Percentiles rank a stretch among this genome's conserved stretches.
phyloP scores from a whole-genome alignment of 164 flowering plant genomes.

The Vitis riparia region DNA sequence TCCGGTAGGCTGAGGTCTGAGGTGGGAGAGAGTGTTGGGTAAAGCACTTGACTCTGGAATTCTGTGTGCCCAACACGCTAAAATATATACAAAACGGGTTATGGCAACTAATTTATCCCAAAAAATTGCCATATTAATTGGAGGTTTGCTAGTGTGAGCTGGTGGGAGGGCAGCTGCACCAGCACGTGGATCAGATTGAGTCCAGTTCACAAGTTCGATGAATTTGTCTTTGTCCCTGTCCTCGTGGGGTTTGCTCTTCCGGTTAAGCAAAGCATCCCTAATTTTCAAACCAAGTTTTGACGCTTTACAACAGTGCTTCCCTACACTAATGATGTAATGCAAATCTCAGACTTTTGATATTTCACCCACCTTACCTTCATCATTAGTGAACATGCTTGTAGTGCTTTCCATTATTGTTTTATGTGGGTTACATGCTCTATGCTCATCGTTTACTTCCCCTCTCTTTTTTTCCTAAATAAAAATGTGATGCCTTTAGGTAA shows the following conservation, averaged over 20 bases:
- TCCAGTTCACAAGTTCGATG: too few species aligned
- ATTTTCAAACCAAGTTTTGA: not conserved
- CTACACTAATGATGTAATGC: too few species aligned
- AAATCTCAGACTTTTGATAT: too few species aligned
- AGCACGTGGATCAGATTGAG: constrained; percentile 1
- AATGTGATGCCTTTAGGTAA: not conserved
- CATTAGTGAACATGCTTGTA: constrained; percentile 1
- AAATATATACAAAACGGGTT: not conserved
- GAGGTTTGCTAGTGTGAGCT: constrained; percentile 7
- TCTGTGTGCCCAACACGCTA: constrained; percentile 8
- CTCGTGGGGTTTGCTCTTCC: not conserved
- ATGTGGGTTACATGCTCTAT: not conserved
- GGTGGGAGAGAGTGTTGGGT: not conserved
- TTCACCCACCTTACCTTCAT: constrained; percentile 2
- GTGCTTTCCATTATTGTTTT: constrained; percentile 13
- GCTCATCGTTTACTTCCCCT: not conserved
- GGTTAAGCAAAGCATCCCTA: not conserved
- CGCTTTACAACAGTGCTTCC: too few species aligned
- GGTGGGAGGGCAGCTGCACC: constrained; percentile 15
- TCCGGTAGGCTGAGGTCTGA: not conserved
- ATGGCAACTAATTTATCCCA: not conserved
- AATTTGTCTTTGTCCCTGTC: not conserved
- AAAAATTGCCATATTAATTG: not conserved
- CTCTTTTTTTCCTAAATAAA: not conserved
- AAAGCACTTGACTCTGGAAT: constrained; percentile 11